These are phyloP conservation scores for Metarhizium rileyi DNA, from an alignment of 2,329 filamentous ascomycete species.

Conservation along the genomic window DNA sequence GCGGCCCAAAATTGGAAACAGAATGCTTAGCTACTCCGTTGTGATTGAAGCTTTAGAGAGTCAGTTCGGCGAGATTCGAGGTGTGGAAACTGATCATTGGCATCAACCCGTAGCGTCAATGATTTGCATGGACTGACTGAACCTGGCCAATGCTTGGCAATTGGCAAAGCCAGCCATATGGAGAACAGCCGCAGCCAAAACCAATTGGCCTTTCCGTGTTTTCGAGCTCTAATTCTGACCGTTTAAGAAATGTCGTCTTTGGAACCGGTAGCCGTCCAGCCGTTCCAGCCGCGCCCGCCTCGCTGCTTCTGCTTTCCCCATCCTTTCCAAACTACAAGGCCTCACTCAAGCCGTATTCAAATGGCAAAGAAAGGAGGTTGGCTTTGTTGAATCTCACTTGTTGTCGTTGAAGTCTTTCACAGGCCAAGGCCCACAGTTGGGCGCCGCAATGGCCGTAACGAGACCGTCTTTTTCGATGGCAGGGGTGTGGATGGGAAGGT, in stretches of 20 bases:
- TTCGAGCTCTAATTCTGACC: not conserved
- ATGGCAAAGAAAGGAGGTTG: not conserved
- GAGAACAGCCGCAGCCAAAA: not conserved
- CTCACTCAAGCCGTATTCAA: not conserved
- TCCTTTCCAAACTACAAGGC: not conserved
- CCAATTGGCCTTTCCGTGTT: not conserved
- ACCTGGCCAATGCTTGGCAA: not conserved
- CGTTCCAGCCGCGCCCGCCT: not conserved
- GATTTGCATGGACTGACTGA: not conserved
- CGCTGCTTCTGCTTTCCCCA: not conserved
- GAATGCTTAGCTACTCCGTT: not conserved
- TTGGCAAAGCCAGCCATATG: not conserved
- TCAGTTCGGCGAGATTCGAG: not conserved
- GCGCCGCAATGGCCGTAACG: not conserved
- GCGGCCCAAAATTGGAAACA: not conserved
- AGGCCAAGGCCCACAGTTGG: conserved; percentile 1
- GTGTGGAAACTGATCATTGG: too few relatives aligned
- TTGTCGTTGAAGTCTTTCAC: not conserved
- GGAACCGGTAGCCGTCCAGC: not conserved
- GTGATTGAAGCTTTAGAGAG: not conserved
- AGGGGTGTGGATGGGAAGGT: not conserved
- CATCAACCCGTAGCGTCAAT: not conserved
- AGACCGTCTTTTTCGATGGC: not conserved
- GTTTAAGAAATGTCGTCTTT: not conserved
- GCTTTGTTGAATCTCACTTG: not conserved